These are phyloP conservation scores for Boletus coccyginus DNA, from an alignment of 768 basidiomycete species.

Conservation along the genomic window DNA sequence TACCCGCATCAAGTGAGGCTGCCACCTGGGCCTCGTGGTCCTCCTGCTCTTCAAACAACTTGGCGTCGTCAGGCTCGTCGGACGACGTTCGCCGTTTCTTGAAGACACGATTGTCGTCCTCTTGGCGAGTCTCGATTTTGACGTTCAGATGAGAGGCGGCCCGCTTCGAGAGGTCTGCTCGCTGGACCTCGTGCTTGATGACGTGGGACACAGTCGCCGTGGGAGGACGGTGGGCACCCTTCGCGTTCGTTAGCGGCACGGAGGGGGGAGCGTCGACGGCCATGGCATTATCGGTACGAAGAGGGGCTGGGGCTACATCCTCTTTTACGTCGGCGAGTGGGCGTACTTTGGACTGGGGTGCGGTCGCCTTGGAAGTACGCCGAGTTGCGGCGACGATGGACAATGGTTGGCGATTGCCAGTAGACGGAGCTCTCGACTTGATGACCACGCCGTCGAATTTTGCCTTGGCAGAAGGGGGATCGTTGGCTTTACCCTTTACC, in stretches of 20 bases:
- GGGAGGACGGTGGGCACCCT: constrained; percentile 32
- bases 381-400: constrained; percentile 49
- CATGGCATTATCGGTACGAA: constrained; percentile 51
- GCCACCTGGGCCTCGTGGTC: constrained; percentile 32
- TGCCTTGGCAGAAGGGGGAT: constrained; percentile 39
- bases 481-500: constrained; percentile 58
- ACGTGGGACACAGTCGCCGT: constrained; percentile 10
- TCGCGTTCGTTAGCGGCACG: neutral
- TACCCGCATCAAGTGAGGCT: constrained; percentile 39
- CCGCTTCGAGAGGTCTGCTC: constrained; percentile 26
- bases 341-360: constrained; percentile 18
- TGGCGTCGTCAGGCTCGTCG: constrained; percentile 45
- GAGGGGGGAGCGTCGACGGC: constrained; percentile 43
- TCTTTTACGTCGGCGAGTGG: constrained; percentile 32
- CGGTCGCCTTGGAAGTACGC: constrained; percentile 34
- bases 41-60: constrained; percentile 40
- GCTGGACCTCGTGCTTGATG: constrained; percentile 30
- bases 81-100: constrained; percentile 81
- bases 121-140: constrained; percentile 42
- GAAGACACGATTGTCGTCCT: constrained; percentile 55
- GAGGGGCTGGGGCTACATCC: constrained; percentile 12
- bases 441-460: constrained; percentile 64
- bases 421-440: constrained; percentile 42
- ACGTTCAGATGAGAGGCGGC: constrained; percentile 33
- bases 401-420: constrained; percentile 49